Evolutionary conservation across 202 grass and related monocot species (phyloP), one percentile per base, ranked within the genome.

Genomic region (Zoysia matrella): DNA sequence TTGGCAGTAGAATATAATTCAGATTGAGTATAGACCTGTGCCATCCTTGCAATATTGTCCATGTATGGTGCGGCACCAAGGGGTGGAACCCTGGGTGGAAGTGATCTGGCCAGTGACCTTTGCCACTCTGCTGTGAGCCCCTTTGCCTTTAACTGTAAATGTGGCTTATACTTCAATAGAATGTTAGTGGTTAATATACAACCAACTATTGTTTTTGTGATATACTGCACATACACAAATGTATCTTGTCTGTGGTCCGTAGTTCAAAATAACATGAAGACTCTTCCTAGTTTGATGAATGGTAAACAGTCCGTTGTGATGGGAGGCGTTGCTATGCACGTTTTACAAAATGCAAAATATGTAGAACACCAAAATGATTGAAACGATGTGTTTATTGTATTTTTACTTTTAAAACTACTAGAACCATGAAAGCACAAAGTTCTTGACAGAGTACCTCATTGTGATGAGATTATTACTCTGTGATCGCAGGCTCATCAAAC

Each of bases 401-500:
- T 72, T 84, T 7, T 45, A 5, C 39, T 39, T 83, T 46, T 63
- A 69, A 6, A 57, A 18, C 8, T 65, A 14, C 8, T 65, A 9
- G 12, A 65, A 16, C 22, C 12, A 45, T 72, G 47, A 40, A 22
- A 68, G n/a, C 40, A 39, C 4, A 16, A 75, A 49, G 47, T 69
- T 69, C 62, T 8, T 6, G 41, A 16, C 10, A 42, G 56, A 65
- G 15, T 61, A 76, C 30, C 47, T 42, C 54, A 50, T 61, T 47
- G 50, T 5, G 54, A 62, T 58, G 15, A 16, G 12, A 58, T 87
- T 48, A 77, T 7, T 39, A 55, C 54, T 30, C 13, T 69, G 62
- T 4, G 4, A 77, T 80, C 82, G 69, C 84, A 91, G 92, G 65
- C 42, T 87, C 73, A 55, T 74, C 53, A 63, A 61, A 80, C 60